These are phyloP conservation scores for Parachlorella kessleri DNA, from an alignment of 139 green algal species.

Conservation along the genomic window DNA sequence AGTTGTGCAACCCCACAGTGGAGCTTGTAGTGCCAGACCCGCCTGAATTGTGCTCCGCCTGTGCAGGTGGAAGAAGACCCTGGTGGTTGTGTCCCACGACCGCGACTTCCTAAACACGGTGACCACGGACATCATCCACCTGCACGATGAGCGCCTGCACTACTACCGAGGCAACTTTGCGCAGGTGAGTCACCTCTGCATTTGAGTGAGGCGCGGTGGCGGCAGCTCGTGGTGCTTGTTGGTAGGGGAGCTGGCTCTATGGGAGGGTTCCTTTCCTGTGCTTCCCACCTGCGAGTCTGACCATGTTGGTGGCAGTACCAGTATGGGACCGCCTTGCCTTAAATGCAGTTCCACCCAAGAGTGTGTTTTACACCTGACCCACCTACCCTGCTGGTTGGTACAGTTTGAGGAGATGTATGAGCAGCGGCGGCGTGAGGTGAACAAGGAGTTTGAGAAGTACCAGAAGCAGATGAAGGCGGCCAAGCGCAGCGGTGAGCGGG, in stretches of 20 bases:
- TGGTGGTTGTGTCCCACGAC: conserved; percentile 98
- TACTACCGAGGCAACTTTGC: conserved; percentile 93
- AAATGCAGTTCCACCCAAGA: too few species aligned
- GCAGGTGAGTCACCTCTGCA: conserved; percentile 48
- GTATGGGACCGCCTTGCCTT: too few species aligned
- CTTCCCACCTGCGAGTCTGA: too few species aligned
- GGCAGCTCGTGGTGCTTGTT: too few species aligned
- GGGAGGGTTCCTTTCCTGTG: too few species aligned
- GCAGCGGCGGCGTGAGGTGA: conserved; percentile 92
- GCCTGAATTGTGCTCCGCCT: background rate
- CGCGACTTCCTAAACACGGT: conserved; percentile 98
- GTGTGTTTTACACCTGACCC: too few species aligned
- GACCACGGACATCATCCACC: conserved; percentile 99
- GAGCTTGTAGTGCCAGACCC: too few species aligned
- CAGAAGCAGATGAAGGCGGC: conserved; percentile 96
- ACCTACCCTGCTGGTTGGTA: background rate
- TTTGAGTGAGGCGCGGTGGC: too few species aligned
- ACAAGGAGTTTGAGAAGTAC: conserved; percentile 87
- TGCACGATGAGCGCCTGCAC: conserved; percentile 96
- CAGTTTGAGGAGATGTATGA: conserved; percentile 99
- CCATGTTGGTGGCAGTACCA: too few species aligned
- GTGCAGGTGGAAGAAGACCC: conserved; percentile 98
- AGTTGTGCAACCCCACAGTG: too few species aligned
- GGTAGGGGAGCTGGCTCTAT: too few species aligned
- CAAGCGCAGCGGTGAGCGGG: conserved; percentile 66